These are phyloP conservation scores for Musa acuminata DNA, from an alignment of 176 grass and related monocot species.

Conservation along the genomic window DNA sequence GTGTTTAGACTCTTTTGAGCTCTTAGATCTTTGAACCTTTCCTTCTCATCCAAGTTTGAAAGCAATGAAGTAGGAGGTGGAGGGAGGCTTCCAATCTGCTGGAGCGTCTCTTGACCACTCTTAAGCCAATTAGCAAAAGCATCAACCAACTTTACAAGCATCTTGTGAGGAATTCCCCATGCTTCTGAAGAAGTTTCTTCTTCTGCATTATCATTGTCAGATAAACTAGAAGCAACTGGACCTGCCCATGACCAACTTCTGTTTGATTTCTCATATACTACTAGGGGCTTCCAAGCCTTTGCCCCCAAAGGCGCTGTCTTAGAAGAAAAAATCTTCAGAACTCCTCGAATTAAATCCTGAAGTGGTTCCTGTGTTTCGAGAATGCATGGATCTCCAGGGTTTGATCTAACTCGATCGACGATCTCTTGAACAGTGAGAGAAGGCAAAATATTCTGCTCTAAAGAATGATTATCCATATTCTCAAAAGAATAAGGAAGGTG, in stretches of 20 bases:
- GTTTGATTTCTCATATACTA: constrained; percentile 77
- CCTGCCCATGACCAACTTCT: constrained; percentile 91
- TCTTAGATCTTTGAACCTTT: constrained; percentile 93
- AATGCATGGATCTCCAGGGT: constrained; percentile 84
- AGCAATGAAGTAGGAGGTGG: constrained; percentile 63
- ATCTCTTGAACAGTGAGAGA: constrained; percentile 76
- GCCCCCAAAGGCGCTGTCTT: constrained; percentile 91
- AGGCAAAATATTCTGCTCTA: constrained; percentile 31
- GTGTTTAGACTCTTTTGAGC: constrained; percentile 96
- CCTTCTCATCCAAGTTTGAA: constrained; percentile 78
- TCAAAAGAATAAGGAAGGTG: constrained; percentile 34
- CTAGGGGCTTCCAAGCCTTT: constrained; percentile 79
- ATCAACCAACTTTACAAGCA: constrained; percentile 97
- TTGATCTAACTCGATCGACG: constrained; percentile 60
- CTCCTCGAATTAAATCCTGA: constrained; percentile 87
- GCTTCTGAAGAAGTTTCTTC: constrained; percentile 90
- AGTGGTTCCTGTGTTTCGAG: constrained; percentile 98
- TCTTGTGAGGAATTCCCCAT: constrained; percentile 95
- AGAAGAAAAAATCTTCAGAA: constrained; percentile 86
- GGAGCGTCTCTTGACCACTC: constrained; percentile 92
- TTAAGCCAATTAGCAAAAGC: constrained; percentile 99
- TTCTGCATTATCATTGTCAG: constrained; percentile 46
- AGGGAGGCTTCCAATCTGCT: constrained; percentile 93
- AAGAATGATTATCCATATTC: constrained; percentile 28
- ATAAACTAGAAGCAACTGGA: constrained; percentile 33